Evolutionary conservation across 106 monocot species (phyloP), one percentile per base, ranked within the genome.

Genomic region (Platanthera zijinensis): DNA sequence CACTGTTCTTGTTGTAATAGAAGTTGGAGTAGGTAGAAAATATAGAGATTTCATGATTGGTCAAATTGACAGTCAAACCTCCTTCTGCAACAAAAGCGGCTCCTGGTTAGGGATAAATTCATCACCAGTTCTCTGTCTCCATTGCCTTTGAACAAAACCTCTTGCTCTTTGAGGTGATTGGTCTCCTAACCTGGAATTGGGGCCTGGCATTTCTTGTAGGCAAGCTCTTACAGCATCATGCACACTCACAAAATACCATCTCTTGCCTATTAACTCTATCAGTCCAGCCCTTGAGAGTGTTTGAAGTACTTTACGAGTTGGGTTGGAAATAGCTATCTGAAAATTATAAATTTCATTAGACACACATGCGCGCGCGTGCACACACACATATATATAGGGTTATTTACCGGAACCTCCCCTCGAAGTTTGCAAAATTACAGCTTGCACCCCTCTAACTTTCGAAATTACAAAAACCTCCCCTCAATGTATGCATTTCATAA

Each of bases 211-310:
- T 50, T 84, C 87, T 75, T 90, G 94, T 25, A 99, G 82, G 83
- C 99, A 99, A 51, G 90, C 90, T 82, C 94, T 92, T 11, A 99
- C 88, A 0, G 99, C 99, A 78, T 99, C 99, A 64, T 99, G 99
- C 72, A 92, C 92, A 46, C 99, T 85, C 77, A 99, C 99, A 57
- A 94, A 99, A 69, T 80, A 99, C 94, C 94, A 99, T 51, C 90
- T 84, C 74, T 80, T 88, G 50, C 99, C 99, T 9, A 99, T 69
- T 56, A 94, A 54, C 19, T 94, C 94, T 14, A 92, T 74, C 1
- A 99, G 78, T 8, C 92, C 94, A 0, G 99, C 78, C 66, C 78
- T 87, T 0, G 87, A 83, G n/a, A 99, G 83, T 17, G 92, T 75
- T 1, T 87, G 53, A 51, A 90, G 99, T 17, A 94, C 99, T 51